Percentiles rank a stretch among this genome's conserved stretches.
phyloP scores from a whole-genome alignment of 2,329 filamentous ascomycete species.

The Periconia digitata region DNA sequence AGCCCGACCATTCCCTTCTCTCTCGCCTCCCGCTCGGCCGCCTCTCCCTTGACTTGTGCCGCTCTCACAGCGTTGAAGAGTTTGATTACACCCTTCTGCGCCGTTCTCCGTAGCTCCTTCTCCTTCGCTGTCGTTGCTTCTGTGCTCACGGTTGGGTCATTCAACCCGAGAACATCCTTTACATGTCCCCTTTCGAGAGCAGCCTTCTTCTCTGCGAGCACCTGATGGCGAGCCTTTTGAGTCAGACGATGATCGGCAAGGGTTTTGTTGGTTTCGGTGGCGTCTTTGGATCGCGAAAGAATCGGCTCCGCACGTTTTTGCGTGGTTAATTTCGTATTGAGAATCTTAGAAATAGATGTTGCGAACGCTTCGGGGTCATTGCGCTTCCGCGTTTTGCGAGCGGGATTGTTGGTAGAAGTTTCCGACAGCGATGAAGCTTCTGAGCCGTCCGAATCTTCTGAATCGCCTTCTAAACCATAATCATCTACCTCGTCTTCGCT shows the following conservation, averaged over 20 bases:
- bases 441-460: conserved; percentile 44
- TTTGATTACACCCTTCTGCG: conserved; percentile 91
- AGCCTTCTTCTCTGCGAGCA: conserved; percentile 77
- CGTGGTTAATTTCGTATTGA: conserved; percentile 82
- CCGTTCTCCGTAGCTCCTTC: conserved; percentile 79
- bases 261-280: conserved; percentile 70
- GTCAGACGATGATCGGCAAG: conserved; percentile 78
- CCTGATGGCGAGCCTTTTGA: conserved; percentile 73
- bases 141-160: conserved; percentile 51
- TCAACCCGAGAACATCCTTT: conserved; percentile 75
- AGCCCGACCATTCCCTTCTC: conserved; percentile 77
- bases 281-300: conserved; percentile 78
- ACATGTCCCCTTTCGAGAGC: conserved; percentile 85
- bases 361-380: conserved; percentile 92
- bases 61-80: conserved; percentile 94
- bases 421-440: conserved; percentile 38
- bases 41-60: conserved; percentile 84
- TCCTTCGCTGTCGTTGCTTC: conserved; percentile 68
- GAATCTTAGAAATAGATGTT: conserved; percentile 89
- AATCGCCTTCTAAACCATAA: conserved; percentile 34
- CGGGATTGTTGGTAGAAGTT: conserved; percentile 31
- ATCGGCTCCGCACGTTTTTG: conserved; percentile 86
- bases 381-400: conserved; percentile 69
- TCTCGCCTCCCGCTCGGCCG: conserved; percentile 70
- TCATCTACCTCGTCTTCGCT: conserved; percentile 41